Conservation (phyloP, 306 rosid genomes). For the Corylus avellana region DNA sequence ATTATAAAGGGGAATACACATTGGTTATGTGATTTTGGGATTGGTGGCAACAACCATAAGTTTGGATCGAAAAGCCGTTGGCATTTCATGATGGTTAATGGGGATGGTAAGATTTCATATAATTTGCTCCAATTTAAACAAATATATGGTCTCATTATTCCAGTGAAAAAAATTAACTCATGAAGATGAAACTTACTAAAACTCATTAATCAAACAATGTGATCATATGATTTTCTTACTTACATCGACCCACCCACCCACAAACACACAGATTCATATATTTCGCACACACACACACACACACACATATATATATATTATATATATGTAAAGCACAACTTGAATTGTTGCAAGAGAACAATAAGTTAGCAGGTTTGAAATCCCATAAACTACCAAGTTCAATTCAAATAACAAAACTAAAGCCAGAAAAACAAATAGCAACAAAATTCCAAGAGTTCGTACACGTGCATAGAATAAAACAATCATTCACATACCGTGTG, state of each 20-base stretch:
- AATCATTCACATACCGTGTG: slow-evolving; percentile 63
- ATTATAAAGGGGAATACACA: not conserved
- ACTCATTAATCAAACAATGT: not conserved
- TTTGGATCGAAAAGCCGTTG: not conserved
- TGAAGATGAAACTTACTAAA: not conserved
- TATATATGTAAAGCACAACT: not conserved
- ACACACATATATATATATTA: not conserved
- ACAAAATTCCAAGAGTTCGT: not conserved
- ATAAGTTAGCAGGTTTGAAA: not conserved
- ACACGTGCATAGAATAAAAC: not conserved
- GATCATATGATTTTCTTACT: not conserved
- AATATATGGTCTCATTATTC: not conserved
- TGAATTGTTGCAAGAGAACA: not conserved
- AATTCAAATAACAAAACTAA: not conserved
- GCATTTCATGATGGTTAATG: not conserved
- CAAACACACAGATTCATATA: not conserved
- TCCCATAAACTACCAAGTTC: not conserved
- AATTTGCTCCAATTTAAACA: not conserved
- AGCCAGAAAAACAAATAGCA: not conserved
- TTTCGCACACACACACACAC: not conserved
- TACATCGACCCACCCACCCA: too few relatives aligned
- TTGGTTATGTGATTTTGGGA: not conserved
- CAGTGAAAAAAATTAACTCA: not conserved
- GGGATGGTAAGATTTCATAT: not conserved
- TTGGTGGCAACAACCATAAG: not conserved